These are phyloP conservation scores for Davidsoniella virescens DNA, from an alignment of 2,329 filamentous ascomycete genomes.

Conservation along the genomic window DNA sequence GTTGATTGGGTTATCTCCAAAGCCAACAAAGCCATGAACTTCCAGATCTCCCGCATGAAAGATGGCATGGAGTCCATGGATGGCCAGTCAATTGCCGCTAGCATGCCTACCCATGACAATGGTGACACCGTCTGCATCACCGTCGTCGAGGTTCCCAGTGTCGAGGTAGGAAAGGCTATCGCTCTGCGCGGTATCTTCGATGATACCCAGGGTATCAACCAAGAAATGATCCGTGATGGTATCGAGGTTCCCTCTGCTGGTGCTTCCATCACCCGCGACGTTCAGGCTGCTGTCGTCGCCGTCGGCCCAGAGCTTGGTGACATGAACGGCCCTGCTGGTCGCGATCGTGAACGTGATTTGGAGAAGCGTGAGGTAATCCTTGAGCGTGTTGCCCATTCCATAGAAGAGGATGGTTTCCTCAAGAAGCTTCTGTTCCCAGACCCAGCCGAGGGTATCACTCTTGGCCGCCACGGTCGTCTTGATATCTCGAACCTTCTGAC, in stretches of 20 bases:
- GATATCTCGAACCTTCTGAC: conserved; percentile 59
- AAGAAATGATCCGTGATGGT: conserved; percentile 93
- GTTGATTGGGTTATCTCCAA: conserved; percentile 89
- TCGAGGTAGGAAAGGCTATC: conserved; percentile 70
- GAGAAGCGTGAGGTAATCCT: conserved; percentile 72
- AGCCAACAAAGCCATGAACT: conserved; percentile 70
- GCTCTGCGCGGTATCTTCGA: conserved; percentile 85
- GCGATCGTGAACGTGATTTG: conserved; percentile 60
- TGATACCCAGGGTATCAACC: conserved; percentile 80
- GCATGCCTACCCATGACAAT: conserved; percentile 39
- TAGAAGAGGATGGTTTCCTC: conserved; percentile 69
- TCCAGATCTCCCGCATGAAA: conserved; percentile 52
- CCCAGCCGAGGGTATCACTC: conserved; percentile 58
- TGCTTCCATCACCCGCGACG: conserved; percentile 74
- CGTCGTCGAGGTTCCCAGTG: conserved; percentile 69
- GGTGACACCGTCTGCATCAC: conserved; percentile 81
- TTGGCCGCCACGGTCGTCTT: conserved; percentile 64
- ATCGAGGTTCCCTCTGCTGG: conserved; percentile 57
- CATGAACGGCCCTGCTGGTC: conserved; percentile 45
- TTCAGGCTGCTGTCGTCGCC: conserved; percentile 64
- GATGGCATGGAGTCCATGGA: conserved; percentile 53
- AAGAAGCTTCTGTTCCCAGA: conserved; percentile 68
- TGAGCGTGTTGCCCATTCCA: conserved; percentile 71
- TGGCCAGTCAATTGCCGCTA: conserved; percentile 30
- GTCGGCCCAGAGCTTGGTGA: conserved; percentile 68